These are phyloP conservation scores for Cairneyella variabilis DNA, from an alignment of 495 filamentous ascomycete genomes.

Conservation along the genomic window DNA sequence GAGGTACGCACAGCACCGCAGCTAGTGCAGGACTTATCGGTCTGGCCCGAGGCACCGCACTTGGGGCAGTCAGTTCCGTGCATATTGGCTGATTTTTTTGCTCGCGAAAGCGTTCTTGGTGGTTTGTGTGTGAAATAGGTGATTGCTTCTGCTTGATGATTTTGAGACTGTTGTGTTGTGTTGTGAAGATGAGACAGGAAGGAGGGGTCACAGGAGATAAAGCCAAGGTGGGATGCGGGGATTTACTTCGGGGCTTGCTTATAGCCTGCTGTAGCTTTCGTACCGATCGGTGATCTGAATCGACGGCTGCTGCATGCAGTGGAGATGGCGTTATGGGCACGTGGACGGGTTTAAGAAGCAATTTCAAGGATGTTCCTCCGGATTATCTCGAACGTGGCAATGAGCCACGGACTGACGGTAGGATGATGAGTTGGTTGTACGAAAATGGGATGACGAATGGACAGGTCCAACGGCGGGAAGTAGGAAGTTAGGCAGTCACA, in stretches of 20 bases:
- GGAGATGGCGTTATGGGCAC: neutral
- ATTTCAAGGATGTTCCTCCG: neutral
- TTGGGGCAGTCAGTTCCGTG: slow-evolving; percentile 25
- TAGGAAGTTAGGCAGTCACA: neutral
- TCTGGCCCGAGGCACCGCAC: slow-evolving; percentile 21
- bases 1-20: slow-evolving; percentile 26
- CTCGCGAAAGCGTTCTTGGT: neutral
- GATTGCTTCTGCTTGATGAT: neutral
- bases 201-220: too few species aligned
- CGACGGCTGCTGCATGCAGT: neutral
- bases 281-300: neutral
- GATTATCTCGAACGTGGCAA: neutral
- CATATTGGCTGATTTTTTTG: slow-evolving; percentile 16
- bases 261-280: too few species aligned
- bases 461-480: neutral
- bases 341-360: neutral
- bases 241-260: too few species aligned
- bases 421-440: neutral
- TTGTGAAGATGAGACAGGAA: neutral
- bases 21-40: slow-evolving; percentile 20
- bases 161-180: neutral
- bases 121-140: neutral
- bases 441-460: neutral
- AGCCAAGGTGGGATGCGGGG: too few species aligned
- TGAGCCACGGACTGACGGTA: neutral